Percentiles rank a stretch among this genome's conserved stretches.
phyloP scores from a whole-genome alignment of 164 flowering plant genomes.

The Cinnamomum chago region DNA sequence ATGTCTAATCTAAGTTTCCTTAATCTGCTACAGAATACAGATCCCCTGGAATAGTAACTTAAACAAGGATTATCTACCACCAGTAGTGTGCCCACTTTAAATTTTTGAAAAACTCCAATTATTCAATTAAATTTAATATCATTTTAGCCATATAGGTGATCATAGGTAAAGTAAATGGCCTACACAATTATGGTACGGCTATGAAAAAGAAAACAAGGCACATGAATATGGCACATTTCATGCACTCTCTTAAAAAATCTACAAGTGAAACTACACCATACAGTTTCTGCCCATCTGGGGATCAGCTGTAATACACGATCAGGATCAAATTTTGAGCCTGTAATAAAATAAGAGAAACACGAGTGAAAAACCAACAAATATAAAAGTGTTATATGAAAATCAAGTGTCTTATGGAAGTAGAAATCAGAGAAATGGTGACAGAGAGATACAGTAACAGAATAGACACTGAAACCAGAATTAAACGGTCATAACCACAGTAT shows the following conservation, averaged over 20 bases:
- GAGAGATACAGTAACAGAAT: not conserved
- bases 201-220: not conserved
- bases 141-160: not conserved
- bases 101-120: not conserved
- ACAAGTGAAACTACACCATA: constrained; percentile 31
- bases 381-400: not conserved
- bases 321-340: constrained; percentile 48
- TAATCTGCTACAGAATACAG: too few species aligned
- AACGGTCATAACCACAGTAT: not conserved
- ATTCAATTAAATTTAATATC: not conserved
- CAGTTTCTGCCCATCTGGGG: constrained; percentile 70
- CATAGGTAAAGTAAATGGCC: not conserved
- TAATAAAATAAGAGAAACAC: not conserved
- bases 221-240: not conserved
- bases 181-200: not conserved
- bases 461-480: not conserved
- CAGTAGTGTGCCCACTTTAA: not conserved
- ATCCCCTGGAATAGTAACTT: too few species aligned
- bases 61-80: too few species aligned
- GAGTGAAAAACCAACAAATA: not conserved
- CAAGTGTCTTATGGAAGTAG: not conserved
- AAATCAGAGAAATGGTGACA: not conserved
- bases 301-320: constrained; percentile 56
- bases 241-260: not conserved
- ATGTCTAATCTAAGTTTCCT: too few species aligned